These are phyloP conservation scores for Phytophthora parvispora DNA, from an alignment of 352 stramenopile genomes.

Conservation along the genomic window DNA sequence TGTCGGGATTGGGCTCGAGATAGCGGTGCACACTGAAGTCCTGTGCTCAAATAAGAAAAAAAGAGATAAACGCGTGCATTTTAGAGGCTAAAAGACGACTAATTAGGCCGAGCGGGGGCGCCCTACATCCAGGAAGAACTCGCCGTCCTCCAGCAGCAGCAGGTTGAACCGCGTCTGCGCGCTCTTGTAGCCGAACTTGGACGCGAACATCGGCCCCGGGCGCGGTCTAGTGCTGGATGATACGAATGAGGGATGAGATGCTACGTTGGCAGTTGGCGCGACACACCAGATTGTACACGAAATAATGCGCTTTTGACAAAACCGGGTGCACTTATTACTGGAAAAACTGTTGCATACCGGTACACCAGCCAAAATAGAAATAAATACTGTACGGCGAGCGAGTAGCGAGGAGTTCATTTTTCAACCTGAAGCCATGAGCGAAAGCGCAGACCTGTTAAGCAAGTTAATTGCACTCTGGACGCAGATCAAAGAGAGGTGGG, in stretches of 20 bases:
- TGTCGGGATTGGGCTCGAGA: conserved; percentile 61
- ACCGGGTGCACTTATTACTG: background rate
- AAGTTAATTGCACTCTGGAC: no score
- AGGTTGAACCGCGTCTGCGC: conserved; percentile 93
- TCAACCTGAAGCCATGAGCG: no score
- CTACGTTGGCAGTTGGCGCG: background rate
- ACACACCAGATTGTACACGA: conserved; percentile 24
- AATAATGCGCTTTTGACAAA: conserved; percentile 5
- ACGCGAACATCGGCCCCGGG: conserved; percentile 42
- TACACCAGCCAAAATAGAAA: no score
- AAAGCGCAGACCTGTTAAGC: no score
- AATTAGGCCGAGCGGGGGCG: background rate
- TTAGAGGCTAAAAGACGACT: background rate
- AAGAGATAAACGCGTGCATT: background rate
- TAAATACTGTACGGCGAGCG: no score
- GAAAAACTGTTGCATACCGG: no score
- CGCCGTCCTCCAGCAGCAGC: conserved; percentile 94
- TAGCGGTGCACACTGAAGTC: conserved; percentile 89
- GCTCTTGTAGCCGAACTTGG: conserved; percentile 55
- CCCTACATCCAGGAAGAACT: conserved; percentile 95
- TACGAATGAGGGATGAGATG: conserved; percentile 5
- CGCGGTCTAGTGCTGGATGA: background rate
- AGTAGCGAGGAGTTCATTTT: no score
- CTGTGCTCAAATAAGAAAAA: conserved; percentile 41
- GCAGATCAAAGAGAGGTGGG: no score